Base-by-base conservation (phyloP, 2,329 filamentous ascomycete species). In the Colletotrichum sp. region DNA sequence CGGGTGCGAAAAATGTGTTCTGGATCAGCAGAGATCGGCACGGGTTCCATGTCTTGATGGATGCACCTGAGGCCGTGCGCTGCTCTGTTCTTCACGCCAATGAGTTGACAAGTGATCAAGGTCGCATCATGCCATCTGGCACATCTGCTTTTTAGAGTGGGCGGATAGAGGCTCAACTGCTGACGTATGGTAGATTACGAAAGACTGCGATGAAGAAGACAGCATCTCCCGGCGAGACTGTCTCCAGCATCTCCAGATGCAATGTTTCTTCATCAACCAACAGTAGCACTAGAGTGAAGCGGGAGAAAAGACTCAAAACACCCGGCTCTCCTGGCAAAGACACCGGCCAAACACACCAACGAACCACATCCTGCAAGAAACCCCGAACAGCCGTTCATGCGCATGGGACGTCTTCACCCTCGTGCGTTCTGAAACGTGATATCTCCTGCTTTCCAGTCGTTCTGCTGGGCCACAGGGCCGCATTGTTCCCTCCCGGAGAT, bases 371-470 rank as follows among this genome's bases (percentile, higher is more conserved):
- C 44, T 49, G 32, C 62, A 22, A 64, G 15, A n/a, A 44, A 30
- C 39, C 6, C 59, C 71, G 67, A 59, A 65, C 32, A 52, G 59
- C 61, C 62, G 61, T 34, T 49, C 59, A 59, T 65, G 25, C 59
- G 71, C 36, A 71, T 73, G 57, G 57, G 39, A 55, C 57, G 7
- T 64, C n/a, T 25, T 52, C 30, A 49, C 11, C 36, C 27, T 64
- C n/a, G 66, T 57, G 67, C 52, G n/a, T 64, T 67, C 64, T 76
- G 57, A 72, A 72, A 69, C 63, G 27, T 30, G 30, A 36, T 64
- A 30, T 59, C 15, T 25, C 69, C 30, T 13, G 52, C 30, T 44
- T 64, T 30, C 12, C 49, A 61, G 52, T 32, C n/a, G 27, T 25
- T 29, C 36, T 19, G 30, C 22, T 12, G 36, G 49, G 19, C 30